These are phyloP conservation scores for Fonsecaea pugnacius DNA, from an alignment of 2,329 filamentous ascomycete genomes.

Conservation along the genomic window DNA sequence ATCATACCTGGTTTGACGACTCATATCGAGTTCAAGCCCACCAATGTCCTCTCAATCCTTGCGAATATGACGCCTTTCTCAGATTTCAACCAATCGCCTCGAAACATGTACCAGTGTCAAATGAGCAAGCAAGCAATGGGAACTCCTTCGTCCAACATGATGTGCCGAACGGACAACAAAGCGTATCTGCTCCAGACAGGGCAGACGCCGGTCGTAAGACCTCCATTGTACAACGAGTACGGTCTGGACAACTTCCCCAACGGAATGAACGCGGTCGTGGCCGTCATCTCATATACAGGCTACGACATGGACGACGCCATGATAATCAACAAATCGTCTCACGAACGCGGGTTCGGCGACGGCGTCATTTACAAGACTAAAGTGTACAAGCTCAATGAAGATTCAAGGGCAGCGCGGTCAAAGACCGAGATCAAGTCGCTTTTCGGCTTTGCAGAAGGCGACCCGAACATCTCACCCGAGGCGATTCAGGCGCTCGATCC, in stretches of 20 bases:
- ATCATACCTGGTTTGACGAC: slow-evolving; percentile 86
- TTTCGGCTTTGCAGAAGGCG: slow-evolving; percentile 78
- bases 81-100: slow-evolving; percentile 95
- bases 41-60: slow-evolving; percentile 94
- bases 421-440: slow-evolving; percentile 74
- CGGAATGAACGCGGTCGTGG: slow-evolving; percentile 91
- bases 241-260: slow-evolving; percentile 98
- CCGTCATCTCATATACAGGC: slow-evolving; percentile 97
- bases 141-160: slow-evolving; percentile 82
- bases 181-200: slow-evolving; percentile 92
- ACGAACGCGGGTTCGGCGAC: slow-evolving; percentile 93
- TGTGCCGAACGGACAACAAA: slow-evolving; percentile 95
- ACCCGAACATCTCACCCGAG: slow-evolving; percentile 63
- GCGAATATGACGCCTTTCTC: slow-evolving; percentile 99
- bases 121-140: slow-evolving; percentile 99
- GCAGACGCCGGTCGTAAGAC: slow-evolving; percentile 89
- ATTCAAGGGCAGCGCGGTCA: slow-evolving; percentile 66
- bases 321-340: slow-evolving; percentile 97
- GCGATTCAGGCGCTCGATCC: slow-evolving; percentile 76
- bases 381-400: slow-evolving; percentile 81
- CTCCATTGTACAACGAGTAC: slow-evolving; percentile 92
- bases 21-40: slow-evolving; percentile 91
- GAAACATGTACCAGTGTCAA: slow-evolving; percentile 99
- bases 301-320: slow-evolving; percentile 99
- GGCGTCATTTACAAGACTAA: slow-evolving; percentile 99